A percentile compares a stretch with the other conserved stretches of the same genome.
These are phyloP conservation scores for Epichloe aotearoae DNA, from an alignment of 2,329 filamentous ascomycete genomes.

Conservation along the genomic window DNA sequence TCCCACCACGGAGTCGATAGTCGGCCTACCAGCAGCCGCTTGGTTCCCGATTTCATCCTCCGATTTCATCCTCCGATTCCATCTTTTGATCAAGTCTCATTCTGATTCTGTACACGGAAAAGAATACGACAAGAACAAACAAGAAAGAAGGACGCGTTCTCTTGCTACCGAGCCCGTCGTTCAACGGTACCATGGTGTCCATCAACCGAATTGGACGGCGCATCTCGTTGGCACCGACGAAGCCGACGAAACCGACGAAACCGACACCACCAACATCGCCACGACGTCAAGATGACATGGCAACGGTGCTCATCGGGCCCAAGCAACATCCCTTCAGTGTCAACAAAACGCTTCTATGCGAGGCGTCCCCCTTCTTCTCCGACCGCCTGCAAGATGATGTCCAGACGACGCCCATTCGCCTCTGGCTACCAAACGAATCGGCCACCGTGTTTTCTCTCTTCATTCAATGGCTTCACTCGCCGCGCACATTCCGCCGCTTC, in stretches of 20 bases:
- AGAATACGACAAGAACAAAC: no score
- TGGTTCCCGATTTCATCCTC: no score
- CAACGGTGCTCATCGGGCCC: conserved; percentile 29
- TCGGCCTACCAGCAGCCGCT: no score
- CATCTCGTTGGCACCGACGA: neutral
- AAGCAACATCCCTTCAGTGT: conserved; percentile 28
- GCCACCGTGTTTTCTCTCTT: conserved; percentile 41
- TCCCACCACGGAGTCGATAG: no score
- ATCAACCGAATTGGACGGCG: neutral
- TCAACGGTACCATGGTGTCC: neutral
- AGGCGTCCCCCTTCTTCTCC: conserved; percentile 34
- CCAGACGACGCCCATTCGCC: conserved; percentile 17
- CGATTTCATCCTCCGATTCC: no score
- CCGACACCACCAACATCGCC: conserved; percentile 12
- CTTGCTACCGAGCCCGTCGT: no score
- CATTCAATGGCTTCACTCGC: conserved; percentile 37
- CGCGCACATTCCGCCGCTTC: conserved; percentile 26
- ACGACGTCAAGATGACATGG: conserved; percentile 12
- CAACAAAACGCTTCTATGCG: conserved; percentile 32
- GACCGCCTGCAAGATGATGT: conserved; percentile 27
- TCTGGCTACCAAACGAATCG: conserved; percentile 33
- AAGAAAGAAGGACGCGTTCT: no score
- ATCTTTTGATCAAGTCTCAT: no score
- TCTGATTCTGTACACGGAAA: no score
- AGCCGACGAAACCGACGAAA: neutral